Conservation (phyloP, 2,329 filamentous ascomycete species). For the Acrodontium crateriforme region DNA sequence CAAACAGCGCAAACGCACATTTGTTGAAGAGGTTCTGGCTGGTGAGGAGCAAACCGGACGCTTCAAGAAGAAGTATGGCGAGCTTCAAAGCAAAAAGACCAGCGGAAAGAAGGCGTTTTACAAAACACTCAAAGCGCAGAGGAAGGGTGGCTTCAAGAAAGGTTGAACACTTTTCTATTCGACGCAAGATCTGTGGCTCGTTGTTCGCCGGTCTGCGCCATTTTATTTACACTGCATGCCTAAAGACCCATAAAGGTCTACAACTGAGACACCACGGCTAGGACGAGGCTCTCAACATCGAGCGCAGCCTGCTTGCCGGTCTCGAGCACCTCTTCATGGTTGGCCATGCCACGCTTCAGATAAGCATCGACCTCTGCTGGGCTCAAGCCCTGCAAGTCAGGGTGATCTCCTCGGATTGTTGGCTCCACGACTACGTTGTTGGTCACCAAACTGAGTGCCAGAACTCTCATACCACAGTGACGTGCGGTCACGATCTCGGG, state of each 20-base stretch:
- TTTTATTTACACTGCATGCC: too few relatives aligned
- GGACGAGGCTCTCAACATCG: conserved; percentile 45
- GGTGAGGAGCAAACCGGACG: conserved; percentile 51
- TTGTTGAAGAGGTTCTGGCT: conserved; percentile 72
- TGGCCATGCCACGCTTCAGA: conserved; percentile 45
- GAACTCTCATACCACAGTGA: conserved; percentile 47
- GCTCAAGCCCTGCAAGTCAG: conserved; percentile 36
- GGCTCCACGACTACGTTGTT: conserved; percentile 49
- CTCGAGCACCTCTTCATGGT: conserved; percentile 52
- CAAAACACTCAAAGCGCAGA: conserved; percentile 57
- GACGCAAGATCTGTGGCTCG: too few relatives aligned
- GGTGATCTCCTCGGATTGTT: conserved; percentile 44
- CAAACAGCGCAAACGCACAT: conserved; percentile 74
- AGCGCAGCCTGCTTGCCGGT: conserved; percentile 45
- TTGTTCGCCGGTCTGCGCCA: too few relatives aligned
- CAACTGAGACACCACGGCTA: conserved; percentile 31
- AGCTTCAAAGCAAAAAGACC: conserved; percentile 68
- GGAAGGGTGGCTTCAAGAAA: conserved; percentile 27
- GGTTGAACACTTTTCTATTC: conserved; percentile 4
- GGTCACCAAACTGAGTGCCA: conserved; percentile 53
- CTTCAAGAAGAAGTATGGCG: conserved; percentile 76
- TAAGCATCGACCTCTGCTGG: conserved; percentile 39
- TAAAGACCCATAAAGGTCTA: conserved; percentile 11
- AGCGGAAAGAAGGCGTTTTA: conserved; percentile 87
- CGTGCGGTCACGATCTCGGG: conserved; percentile 54